Percentiles rank a stretch among this genome's conserved stretches.
Conservation (phyloP, 2,329 filamentous ascomycete species). For the Aphanocladium album region DNA sequence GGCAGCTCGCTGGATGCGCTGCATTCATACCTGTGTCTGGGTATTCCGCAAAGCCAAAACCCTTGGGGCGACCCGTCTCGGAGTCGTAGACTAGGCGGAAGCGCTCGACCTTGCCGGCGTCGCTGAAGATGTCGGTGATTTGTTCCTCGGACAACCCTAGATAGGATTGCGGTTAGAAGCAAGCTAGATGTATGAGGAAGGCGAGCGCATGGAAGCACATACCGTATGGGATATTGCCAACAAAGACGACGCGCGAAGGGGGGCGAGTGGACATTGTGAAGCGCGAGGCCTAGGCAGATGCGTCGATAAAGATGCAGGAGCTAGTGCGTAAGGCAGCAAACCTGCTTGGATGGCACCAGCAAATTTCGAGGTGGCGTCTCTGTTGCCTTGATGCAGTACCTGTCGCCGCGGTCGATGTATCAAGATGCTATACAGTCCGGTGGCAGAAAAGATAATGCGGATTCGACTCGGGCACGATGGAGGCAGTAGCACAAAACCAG, state of each 20-base stretch:
- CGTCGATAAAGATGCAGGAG: background rate
- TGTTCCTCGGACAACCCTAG: conserved; percentile 91
- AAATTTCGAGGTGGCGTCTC: background rate
- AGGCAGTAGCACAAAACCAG: background rate
- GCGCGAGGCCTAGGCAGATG: background rate
- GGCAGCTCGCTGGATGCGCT: background rate
- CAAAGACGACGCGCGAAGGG: conserved; percentile 74
- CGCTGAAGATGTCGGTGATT: conserved; percentile 88
- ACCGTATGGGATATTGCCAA: conserved; percentile 84
- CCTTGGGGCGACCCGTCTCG: conserved; percentile 90
- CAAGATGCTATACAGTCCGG: background rate
- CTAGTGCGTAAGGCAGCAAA: background rate
- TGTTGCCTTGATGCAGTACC: background rate
- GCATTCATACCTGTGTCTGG: conserved; percentile 68
- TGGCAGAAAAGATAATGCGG: background rate
- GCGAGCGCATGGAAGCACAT: conserved; percentile 19
- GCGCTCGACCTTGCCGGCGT: conserved; percentile 82
- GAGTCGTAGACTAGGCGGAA: conserved; percentile 94
- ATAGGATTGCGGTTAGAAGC: background rate
- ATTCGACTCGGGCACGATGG: background rate
- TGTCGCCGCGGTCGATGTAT: background rate
- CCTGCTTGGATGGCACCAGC: background rate
- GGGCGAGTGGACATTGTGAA: conserved; percentile 66
- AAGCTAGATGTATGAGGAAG: background rate
- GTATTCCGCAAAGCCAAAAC: conserved; percentile 95